Conservation (phyloP, 2,329 filamentous ascomycete genomes). For the Alternaria infectoria region DNA sequence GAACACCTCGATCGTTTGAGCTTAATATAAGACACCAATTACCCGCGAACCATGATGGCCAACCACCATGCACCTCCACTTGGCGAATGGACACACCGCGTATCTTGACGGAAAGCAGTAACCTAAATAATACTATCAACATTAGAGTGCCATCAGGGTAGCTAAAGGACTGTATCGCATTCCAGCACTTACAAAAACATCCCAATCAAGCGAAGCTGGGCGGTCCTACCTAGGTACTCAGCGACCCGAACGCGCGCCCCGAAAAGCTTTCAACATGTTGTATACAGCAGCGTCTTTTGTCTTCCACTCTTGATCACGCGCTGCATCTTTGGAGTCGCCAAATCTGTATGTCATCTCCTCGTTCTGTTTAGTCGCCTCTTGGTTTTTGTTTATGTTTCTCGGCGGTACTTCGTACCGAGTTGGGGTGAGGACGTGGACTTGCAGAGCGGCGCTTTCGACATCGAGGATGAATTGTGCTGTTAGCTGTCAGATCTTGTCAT, state of each 20-base stretch:
- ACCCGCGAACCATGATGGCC: not conserved
- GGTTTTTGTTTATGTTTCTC: not conserved
- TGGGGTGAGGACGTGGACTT: constrained; percentile 11
- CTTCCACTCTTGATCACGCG: not conserved
- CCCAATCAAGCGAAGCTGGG: not conserved
- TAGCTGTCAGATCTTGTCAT: not conserved
- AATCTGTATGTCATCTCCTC: not conserved
- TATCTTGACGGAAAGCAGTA: not conserved
- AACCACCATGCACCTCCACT: not conserved
- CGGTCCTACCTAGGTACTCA: not conserved
- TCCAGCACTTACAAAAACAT: not conserved
- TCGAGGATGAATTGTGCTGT: not conserved
- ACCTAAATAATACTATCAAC: not conserved
- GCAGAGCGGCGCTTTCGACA: not conserved
- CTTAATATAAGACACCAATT: not conserved
- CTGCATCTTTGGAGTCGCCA: not conserved
- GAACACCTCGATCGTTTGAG: not conserved
- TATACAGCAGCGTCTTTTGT: not conserved
- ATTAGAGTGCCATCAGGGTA: not conserved
- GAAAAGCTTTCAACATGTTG: not conserved
- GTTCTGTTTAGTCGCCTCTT: not conserved
- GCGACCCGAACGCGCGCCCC: not conserved
- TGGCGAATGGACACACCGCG: not conserved
- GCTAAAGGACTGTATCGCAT: not conserved
- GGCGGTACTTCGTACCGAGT: constrained; percentile 6